Base-by-base conservation (phyloP, 2,329 filamentous ascomycete genomes). In the Ophiostoma australiae region DNA sequence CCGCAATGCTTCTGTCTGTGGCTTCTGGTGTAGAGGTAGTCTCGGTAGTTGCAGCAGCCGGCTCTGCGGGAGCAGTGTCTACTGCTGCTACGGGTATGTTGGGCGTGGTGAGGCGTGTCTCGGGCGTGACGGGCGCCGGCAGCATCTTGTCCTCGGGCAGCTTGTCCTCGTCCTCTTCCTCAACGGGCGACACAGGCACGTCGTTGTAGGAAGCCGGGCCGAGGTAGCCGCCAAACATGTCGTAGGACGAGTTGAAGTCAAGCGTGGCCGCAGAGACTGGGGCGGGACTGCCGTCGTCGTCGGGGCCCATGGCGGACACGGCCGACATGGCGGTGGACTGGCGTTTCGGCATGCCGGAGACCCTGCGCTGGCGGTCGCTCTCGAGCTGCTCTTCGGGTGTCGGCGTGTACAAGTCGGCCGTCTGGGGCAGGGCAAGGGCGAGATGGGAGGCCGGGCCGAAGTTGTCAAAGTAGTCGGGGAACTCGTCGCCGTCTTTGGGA, bases 401-500 rank as follows among this genome's bases (percentile, higher is more conserved):
- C 1, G 86, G 78, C 35, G 79, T 78, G 20, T 74, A 74, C 39
- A 2, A 58, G 37, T 41, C 66, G 20, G 66, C 11, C 3, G 23
- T 67, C 66, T 44, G 66, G 66, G 66, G 66, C n/a, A 67, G n/a
- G n/a, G 13, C n/a, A 23, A 48, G n/a, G 27, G 66, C 31, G n/a
- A 48, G 23, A 11, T 73, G 33, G 0, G 81, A 79, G 3, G 76
- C 75, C 13, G 78, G 76, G 33, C 77, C 76, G 63, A 75, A 74
- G 23, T 79, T 78, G 68, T 78, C 79, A 72, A 84, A 75, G 74
- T 81, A 85, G 74, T 86, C 83, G 67, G 86, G 85, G 69, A 84
- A 88, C 78, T 88, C 86, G 75, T 88, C 86, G 73, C 86, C 86
- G 5, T 83, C 81, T 63, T 81, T 81, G 6, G 86, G 86, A 73